A percentile compares a stretch with the other conserved stretches of the same genome.
Conservation (phyloP, 177 flowering plant species). For the Tripterygium wilfordii region DNA sequence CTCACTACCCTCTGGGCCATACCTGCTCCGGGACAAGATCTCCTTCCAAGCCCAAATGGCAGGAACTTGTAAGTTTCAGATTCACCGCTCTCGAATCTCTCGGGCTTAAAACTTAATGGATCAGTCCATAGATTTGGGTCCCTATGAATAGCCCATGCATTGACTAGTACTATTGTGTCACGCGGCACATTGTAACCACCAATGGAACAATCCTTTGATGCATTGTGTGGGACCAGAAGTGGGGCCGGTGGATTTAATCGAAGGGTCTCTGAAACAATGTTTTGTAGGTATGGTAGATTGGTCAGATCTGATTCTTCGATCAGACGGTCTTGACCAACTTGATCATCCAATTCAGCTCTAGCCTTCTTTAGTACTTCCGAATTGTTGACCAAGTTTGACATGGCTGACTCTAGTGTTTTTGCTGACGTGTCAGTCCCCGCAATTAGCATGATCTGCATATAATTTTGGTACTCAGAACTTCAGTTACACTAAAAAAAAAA, state of each 20-base stretch:
- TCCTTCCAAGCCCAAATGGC: conserved; percentile 1
- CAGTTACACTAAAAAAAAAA: too few relatives aligned
- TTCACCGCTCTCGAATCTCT: not conserved
- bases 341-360: conserved; percentile 3
- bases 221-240: not conserved
- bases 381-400: conserved; percentile 3
- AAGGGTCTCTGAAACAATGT: conserved; percentile 6
- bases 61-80: not conserved
- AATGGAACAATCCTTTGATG: conserved; percentile 3
- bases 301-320: conserved; percentile 8
- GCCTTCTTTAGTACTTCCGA: not conserved
- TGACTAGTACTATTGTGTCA: conserved; percentile 1
- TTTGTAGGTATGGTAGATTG: conserved; percentile 2
- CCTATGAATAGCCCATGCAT: not conserved
- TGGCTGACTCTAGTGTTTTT: conserved; percentile 6
- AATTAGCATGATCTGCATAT: not conserved
- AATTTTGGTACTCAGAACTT: too few relatives aligned
- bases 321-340: conserved; percentile 1
- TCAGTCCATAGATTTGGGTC: not conserved
- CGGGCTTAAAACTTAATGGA: conserved; percentile 1
- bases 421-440: conserved; percentile 1
- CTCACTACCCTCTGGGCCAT: not conserved
- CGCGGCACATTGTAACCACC: conserved; percentile 6
- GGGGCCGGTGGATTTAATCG: not conserved
- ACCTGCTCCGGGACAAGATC: not conserved